A percentile compares a stretch with the other conserved stretches of the same genome.
Evolutionary conservation across 768 basidiomycete species (phyloP).

Genomic region (Russula brevipes): DNA sequence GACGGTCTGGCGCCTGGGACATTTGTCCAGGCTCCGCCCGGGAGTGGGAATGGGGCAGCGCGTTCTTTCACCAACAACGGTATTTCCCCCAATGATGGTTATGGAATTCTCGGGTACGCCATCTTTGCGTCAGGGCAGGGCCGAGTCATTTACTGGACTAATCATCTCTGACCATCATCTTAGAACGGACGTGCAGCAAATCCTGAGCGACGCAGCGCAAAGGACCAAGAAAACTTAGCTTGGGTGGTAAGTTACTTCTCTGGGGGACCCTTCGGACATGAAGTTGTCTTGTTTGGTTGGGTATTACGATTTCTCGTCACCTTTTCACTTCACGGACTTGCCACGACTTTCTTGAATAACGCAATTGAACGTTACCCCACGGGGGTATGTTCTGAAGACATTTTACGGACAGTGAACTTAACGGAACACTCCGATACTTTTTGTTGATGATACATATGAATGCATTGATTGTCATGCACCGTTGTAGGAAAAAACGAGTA

Average conservation of each 20-base stretch:
- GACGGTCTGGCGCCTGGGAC: constrained; percentile 13
- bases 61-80: constrained; percentile 11
- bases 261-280: background rate
- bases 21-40: constrained; percentile 6
- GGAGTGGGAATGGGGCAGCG: background rate
- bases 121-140: background rate
- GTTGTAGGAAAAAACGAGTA: background rate
- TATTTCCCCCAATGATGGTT: constrained; percentile 11
- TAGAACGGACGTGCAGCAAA: constrained; percentile 8
- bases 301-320: background rate
- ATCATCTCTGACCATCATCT: background rate
- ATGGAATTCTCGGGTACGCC: constrained; percentile 21
- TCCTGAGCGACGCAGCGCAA: constrained; percentile 1
- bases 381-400: background rate
- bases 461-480: background rate
- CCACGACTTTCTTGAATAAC: background rate
- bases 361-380: background rate
- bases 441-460: background rate
- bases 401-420: background rate
- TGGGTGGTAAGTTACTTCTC: background rate
- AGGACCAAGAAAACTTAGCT: background rate
- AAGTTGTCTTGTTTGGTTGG: constrained; percentile 1
- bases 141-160: background rate
- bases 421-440: background rate
- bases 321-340: constrained; percentile 6